phyloP scores from a whole-genome alignment of 1,284 basidiomycete species.

The Puccinia triticina region DNA sequence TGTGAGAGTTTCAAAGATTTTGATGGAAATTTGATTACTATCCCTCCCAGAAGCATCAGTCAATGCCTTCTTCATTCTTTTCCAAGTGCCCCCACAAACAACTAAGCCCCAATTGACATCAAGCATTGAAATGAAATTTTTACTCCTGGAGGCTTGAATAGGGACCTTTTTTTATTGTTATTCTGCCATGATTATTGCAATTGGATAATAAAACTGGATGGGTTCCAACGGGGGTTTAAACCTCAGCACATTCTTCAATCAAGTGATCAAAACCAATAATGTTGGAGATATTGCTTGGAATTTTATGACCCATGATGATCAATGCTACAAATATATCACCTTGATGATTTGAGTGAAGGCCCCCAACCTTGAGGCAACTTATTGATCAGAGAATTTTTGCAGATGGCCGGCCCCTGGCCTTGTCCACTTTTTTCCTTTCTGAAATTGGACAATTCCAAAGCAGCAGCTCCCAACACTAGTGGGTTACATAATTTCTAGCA shows the following conservation, averaged over 20 bases:
- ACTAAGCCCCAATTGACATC: too few species aligned
- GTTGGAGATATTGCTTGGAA: slow-evolving; percentile 48
- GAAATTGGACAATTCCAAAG: neutral
- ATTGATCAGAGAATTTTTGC: neutral
- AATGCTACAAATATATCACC: slow-evolving; percentile 26
- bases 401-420: neutral
- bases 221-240: slow-evolving; percentile 40
- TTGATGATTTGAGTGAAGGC: slow-evolving; percentile 3
- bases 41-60: too few species aligned
- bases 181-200: too few species aligned
- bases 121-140: too few species aligned
- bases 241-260: slow-evolving; percentile 37
- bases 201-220: slow-evolving; percentile 49
- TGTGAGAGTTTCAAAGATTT: too few species aligned
- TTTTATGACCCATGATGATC: slow-evolving; percentile 35
- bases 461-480: neutral
- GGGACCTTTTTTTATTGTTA: too few species aligned
- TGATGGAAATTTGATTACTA: too few species aligned
- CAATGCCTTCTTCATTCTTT: too few species aligned
- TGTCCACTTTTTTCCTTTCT: neutral
- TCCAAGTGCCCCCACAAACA: too few species aligned
- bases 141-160: too few species aligned
- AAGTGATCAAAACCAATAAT: slow-evolving; percentile 28
- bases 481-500: neutral
- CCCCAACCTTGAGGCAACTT: slow-evolving; percentile 6